phyloP scores from a whole-genome alignment of 2,329 filamentous ascomycete genomes.

The Zasmidium angulare region DNA sequence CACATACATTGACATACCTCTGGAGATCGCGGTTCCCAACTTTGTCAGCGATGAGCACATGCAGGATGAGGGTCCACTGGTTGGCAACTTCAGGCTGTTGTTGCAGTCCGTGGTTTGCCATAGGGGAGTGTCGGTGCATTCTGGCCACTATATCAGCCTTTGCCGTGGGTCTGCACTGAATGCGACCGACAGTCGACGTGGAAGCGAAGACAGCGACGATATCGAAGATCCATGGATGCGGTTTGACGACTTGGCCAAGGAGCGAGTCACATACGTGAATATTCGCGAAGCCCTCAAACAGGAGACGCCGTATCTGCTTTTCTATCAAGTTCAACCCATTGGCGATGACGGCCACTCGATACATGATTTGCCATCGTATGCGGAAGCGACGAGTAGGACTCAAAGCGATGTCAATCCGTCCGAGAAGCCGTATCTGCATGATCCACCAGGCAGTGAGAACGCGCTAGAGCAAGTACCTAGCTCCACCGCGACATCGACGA shows the following conservation, averaged over 20 bases:
- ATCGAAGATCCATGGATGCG: conserved; percentile 79
- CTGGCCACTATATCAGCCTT: conserved; percentile 88
- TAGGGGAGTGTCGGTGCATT: conserved; percentile 78
- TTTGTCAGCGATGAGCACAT: conserved; percentile 81
- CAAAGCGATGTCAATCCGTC: conserved; percentile 26
- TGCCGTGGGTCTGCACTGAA: conserved; percentile 66
- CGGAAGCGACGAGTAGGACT: conserved; percentile 37
- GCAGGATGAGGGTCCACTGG: conserved; percentile 65
- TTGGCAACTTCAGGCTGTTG: conserved; percentile 88
- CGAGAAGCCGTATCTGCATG: conserved; percentile 28
- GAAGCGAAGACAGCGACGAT: conserved; percentile 50
- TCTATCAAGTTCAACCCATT: conserved; percentile 91
- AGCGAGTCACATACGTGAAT: conserved; percentile 73
- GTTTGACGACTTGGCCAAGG: conserved; percentile 80
- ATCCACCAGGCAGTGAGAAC: conserved; percentile 21
- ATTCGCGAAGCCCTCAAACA: conserved; percentile 74
- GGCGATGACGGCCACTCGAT: conserved; percentile 59
- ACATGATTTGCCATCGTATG: conserved; percentile 42
- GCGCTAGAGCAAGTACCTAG: conserved; percentile 14
- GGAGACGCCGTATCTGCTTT: conserved; percentile 93
- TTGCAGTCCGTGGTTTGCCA: conserved; percentile 93
- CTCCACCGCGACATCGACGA: conserved; percentile 12
- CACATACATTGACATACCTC: conserved; percentile 87
- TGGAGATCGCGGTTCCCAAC: conserved; percentile 78
- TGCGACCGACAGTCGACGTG: conserved; percentile 28